These are phyloP conservation scores for Mrakia blollopis DNA, from an alignment of 768 basidiomycete species.

Conservation along the genomic window DNA sequence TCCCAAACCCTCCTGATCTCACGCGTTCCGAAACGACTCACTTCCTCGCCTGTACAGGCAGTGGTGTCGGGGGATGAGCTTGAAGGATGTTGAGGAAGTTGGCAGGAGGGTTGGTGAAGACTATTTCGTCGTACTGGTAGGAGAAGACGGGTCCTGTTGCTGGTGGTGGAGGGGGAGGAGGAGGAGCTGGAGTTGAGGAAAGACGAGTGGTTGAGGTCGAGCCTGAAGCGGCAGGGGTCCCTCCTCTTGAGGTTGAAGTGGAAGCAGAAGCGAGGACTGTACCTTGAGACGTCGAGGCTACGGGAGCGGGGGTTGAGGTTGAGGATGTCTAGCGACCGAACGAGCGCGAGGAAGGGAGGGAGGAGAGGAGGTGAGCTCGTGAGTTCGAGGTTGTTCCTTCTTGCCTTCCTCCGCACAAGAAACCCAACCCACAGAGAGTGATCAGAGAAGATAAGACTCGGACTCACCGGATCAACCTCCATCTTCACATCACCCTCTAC, in stretches of 20 bases:
- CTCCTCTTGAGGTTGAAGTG: neutral
- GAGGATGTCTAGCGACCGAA: neutral
- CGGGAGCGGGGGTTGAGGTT: neutral
- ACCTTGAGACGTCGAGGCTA: neutral
- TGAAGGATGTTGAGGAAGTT: slow-evolving; percentile 76
- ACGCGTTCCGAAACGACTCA: neutral
- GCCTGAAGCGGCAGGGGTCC: slow-evolving; percentile 10
- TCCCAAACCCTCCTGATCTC: slow-evolving; percentile 30
- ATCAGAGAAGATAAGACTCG: too few relatives aligned
- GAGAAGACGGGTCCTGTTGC: slow-evolving; percentile 67
- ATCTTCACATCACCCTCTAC: neutral
- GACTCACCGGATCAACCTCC: slow-evolving; percentile 1
- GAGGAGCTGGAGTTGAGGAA: slow-evolving; percentile 19
- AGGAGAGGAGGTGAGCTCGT: neutral
- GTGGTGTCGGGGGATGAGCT: slow-evolving; percentile 72
- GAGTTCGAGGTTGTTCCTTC: neutral
- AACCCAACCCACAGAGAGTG: too few relatives aligned
- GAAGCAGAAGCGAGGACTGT: neutral
- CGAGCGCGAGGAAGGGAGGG: neutral
- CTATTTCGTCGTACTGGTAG: slow-evolving; percentile 98
- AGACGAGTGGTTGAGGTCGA: slow-evolving; percentile 32
- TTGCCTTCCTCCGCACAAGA: too few relatives aligned
- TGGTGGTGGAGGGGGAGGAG: slow-evolving; percentile 43
- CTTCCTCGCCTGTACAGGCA: slow-evolving; percentile 50
- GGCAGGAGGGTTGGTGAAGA: slow-evolving; percentile 89